A percentile compares a stretch with the other conserved stretches of the same genome.
Evolutionary conservation across 2,329 filamentous ascomycete genomes (phyloP).

Genomic region (Talaromyces amestolkiae): DNA sequence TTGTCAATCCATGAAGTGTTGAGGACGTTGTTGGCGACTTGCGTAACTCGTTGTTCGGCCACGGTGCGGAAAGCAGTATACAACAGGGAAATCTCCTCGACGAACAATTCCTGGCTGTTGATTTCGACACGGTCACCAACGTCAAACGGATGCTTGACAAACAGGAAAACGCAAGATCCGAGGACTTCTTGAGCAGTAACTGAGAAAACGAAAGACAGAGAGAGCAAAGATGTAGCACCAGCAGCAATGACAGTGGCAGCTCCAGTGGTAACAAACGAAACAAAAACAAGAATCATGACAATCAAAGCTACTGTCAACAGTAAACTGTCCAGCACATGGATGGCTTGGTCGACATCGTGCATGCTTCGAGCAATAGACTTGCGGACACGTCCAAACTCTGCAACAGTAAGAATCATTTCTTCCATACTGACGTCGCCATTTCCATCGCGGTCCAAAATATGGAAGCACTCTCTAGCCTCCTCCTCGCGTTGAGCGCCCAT

Average conservation of each 20-base stretch:
- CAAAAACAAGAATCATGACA: constrained; percentile 78
- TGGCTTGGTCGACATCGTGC: constrained; percentile 95
- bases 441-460: constrained; percentile 74
- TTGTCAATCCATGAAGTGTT: constrained; percentile 97
- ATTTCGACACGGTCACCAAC: constrained; percentile 93
- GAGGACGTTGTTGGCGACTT: constrained; percentile 87
- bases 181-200: constrained; percentile 90
- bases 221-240: constrained; percentile 86
- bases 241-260: constrained; percentile 85
- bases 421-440: constrained; percentile 95
- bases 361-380: constrained; percentile 89
- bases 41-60: constrained; percentile 72
- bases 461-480: constrained; percentile 84
- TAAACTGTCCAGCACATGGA: constrained; percentile 84
- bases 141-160: constrained; percentile 97
- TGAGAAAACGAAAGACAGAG: constrained; percentile 94
- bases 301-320: constrained; percentile 78
- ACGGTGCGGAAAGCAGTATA: constrained; percentile 90
- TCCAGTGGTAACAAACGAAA: constrained; percentile 83
- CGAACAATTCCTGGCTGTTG: constrained; percentile 64
- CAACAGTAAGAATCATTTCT: constrained; percentile 86
- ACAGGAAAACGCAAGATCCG: constrained; percentile 97
- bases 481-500: constrained; percentile 70
- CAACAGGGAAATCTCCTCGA: constrained; percentile 90
- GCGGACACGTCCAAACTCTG: constrained; percentile 78